phyloP scores from a whole-genome alignment of 345 rosid genomes.

The Populus ilicifolia region DNA sequence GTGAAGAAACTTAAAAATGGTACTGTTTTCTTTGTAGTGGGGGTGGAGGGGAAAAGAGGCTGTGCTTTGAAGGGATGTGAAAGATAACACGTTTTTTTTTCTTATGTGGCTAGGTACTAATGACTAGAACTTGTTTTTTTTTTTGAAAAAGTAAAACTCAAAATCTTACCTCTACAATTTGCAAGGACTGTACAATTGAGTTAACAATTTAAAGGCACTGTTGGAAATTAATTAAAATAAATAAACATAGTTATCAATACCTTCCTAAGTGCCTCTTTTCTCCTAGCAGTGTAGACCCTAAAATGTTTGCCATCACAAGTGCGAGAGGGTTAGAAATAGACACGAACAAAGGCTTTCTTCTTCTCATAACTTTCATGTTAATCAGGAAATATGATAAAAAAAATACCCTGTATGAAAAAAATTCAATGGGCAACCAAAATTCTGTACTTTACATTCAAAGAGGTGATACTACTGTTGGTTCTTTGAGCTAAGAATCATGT shows the following conservation, averaged over 20 bases:
- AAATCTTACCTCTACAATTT: not conserved
- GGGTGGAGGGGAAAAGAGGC: too few species aligned
- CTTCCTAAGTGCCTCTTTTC: conserved; percentile 39
- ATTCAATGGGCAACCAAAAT: not conserved
- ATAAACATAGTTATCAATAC: not conserved
- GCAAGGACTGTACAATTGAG: not conserved
- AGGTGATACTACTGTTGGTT: too few species aligned
- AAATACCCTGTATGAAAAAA: not conserved
- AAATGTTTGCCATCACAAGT: conserved; percentile 26
- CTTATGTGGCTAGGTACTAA: too few species aligned
- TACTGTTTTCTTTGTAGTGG: too few species aligned
- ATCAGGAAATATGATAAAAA: not conserved
- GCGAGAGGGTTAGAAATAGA: conserved; percentile 33
- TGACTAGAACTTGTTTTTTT: not conserved
- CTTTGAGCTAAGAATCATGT: too few species aligned
- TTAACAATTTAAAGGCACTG: not conserved
- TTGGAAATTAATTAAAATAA: not conserved
- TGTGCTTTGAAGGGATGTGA: too few species aligned
- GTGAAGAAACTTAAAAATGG: too few species aligned
- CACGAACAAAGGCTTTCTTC: conserved; percentile 29
- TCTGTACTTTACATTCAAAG: too few species aligned
- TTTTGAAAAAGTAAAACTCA: not conserved
- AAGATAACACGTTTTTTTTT: too few species aligned
- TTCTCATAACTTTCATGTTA: conserved; percentile 20
- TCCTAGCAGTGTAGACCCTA: conserved; percentile 19